A percentile compares a stretch with the other conserved stretches of the same genome.
These are phyloP conservation scores for Chloris gayana DNA, from an alignment of 176 grass and related monocot genomes.

Conservation along the genomic window DNA sequence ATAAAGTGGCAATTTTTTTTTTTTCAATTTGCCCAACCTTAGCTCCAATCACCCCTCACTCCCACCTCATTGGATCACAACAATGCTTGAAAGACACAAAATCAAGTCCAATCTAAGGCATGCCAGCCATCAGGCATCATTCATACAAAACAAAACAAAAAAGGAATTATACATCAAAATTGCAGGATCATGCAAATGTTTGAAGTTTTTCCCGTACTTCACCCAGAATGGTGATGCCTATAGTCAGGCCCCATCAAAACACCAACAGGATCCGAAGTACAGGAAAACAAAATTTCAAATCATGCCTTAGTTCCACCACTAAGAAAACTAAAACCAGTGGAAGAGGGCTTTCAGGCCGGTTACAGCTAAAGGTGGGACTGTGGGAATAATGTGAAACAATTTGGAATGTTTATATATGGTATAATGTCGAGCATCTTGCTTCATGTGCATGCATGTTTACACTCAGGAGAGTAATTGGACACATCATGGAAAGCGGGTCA, in stretches of 20 bases:
- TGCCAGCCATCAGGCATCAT: no score
- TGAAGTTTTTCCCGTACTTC: no score
- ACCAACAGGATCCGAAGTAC: background rate
- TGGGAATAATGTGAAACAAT: background rate
- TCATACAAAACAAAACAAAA: background rate
- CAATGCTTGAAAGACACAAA: background rate
- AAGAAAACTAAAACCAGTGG: background rate
- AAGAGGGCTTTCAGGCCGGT: background rate
- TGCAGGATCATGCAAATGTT: background rate
- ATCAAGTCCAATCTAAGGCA: no score
- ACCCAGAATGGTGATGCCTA: background rate
- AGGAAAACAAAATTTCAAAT: background rate
- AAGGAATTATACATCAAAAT: background rate
- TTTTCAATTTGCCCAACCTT: background rate
- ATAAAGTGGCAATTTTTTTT: background rate
- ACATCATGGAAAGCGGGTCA: background rate
- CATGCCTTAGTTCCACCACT: background rate
- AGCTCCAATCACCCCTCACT: background rate
- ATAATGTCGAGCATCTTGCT: background rate
- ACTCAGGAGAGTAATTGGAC: background rate
- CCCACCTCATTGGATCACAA: background rate
- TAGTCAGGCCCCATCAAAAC: background rate
- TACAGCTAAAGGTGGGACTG: background rate
- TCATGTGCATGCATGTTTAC: background rate
- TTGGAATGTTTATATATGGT: background rate